Conservation (phyloP, 176 grass and related monocot genomes). For the Leersia perrieri region DNA sequence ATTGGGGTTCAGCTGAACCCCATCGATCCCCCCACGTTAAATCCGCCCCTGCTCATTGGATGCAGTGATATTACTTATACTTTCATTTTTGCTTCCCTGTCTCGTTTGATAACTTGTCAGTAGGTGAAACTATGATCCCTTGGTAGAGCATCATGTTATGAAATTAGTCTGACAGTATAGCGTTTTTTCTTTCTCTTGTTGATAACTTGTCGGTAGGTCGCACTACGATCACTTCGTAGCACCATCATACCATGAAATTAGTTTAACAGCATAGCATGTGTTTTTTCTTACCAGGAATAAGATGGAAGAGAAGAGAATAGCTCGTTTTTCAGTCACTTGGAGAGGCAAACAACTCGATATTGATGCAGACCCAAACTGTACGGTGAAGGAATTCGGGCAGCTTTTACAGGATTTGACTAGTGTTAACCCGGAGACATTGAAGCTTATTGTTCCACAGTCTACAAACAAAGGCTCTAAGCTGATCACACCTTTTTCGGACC, state of each 20-base stretch:
- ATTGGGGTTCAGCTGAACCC: neutral
- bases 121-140: neutral
- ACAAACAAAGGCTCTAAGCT: conserved; percentile 80
- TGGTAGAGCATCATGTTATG: neutral
- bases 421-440: conserved; percentile 86
- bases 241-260: neutral
- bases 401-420: conserved; percentile 74
- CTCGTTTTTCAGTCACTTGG: conserved; percentile 71
- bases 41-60: neutral
- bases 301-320: conserved; percentile 55
- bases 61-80: neutral
- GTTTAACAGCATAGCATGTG: neutral
- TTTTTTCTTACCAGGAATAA: neutral
- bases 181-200: neutral
- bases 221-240: neutral
- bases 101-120: neutral
- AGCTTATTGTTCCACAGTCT: conserved; percentile 71
- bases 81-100: neutral
- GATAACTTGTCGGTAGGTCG: neutral
- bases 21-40: too few relatives aligned
- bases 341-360: conserved; percentile 73
- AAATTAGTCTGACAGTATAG: conserved; percentile 2
- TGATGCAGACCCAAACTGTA: conserved; percentile 60
- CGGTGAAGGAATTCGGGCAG: conserved; percentile 77
- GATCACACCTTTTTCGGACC: conserved; percentile 60